Percentiles rank a stretch among this genome's conserved stretches.
Evolutionary conservation across 2,329 filamentous ascomycete species (phyloP).

Genomic region (Pseudocercospora crystallina): DNA sequence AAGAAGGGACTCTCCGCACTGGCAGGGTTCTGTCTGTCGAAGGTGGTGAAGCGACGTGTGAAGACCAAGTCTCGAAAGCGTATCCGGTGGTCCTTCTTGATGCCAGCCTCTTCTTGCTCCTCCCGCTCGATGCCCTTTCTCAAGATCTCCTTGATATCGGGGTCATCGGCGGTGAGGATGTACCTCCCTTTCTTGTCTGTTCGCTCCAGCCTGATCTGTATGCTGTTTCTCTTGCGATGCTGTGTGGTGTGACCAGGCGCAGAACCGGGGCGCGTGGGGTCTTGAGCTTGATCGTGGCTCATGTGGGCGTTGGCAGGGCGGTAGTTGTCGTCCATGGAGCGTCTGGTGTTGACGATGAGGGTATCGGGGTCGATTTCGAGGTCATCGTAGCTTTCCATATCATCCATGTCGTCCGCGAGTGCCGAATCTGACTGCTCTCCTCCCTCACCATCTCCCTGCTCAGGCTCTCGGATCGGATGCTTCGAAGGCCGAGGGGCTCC

Average conservation of each 20-base stretch:
- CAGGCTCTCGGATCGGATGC: not conserved
- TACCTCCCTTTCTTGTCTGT: constrained; percentile 49
- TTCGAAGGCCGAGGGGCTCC: too few relatives aligned
- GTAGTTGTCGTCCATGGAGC: constrained; percentile 26
- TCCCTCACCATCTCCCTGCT: constrained; percentile 1
- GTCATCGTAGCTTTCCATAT: constrained; percentile 44
- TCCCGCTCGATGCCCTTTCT: constrained; percentile 45
- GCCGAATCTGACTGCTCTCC: not conserved
- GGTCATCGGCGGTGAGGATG: constrained; percentile 51
- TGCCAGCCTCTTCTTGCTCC: constrained; percentile 30
- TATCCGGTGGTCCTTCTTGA: constrained; percentile 37
- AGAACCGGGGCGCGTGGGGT: not conserved
- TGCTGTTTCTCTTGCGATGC: constrained; percentile 38
- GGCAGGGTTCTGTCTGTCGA: constrained; percentile 68
- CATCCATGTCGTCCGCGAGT: constrained; percentile 24
- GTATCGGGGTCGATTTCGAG: constrained; percentile 39
- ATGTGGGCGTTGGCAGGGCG: constrained; percentile 16
- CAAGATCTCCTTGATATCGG: constrained; percentile 49
- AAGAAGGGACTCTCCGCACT: constrained; percentile 69
- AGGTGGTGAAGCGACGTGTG: constrained; percentile 69
- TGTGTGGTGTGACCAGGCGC: not conserved
- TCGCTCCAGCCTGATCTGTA: constrained; percentile 49
- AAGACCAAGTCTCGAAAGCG: constrained; percentile 63
- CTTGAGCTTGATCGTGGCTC: constrained; percentile 2
- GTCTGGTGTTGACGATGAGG: constrained; percentile 37